Percentiles rank a stretch among this genome's conserved stretches.
phyloP scores from a whole-genome alignment of 257 asterid genomes.

The Nicotiana benthamiana region DNA sequence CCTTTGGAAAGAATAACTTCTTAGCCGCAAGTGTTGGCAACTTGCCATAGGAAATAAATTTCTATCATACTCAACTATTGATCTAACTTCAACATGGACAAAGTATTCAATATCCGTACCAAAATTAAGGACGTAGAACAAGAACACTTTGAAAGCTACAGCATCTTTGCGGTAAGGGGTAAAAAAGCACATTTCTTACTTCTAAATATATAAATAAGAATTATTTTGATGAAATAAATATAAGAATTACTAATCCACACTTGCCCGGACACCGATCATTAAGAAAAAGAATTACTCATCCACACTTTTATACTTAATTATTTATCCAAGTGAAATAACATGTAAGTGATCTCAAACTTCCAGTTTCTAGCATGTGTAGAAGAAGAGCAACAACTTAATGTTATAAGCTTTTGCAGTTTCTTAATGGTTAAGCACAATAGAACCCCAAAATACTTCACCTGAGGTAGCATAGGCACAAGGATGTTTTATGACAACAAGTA shows the following conservation, averaged over 20 bases:
- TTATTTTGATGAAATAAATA: neutral
- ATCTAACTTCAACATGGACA: neutral
- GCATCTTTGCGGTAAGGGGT: neutral
- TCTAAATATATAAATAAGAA: neutral
- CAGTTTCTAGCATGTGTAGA: neutral
- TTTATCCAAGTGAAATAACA: neutral
- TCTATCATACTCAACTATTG: neutral
- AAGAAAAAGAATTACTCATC: neutral
- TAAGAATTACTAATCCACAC: neutral
- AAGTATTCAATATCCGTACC: neutral
- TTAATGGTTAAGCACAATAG: neutral
- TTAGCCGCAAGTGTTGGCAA: neutral
- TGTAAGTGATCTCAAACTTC: neutral
- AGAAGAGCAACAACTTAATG: neutral
- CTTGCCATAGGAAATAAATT: neutral
- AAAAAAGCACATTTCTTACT: neutral
- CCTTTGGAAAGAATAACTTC: neutral
- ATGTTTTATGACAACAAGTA: neutral
- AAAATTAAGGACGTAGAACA: neutral
- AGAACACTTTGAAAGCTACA: slow-evolving; percentile 1
- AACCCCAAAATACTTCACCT: neutral
- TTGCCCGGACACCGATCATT: neutral
- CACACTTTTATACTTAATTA: neutral
- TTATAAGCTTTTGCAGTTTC: neutral
- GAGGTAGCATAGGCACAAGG: neutral